Evolutionary conservation across 1,139 yeast species (phyloP).

Genomic region (Fermentozyma sake): DNA sequence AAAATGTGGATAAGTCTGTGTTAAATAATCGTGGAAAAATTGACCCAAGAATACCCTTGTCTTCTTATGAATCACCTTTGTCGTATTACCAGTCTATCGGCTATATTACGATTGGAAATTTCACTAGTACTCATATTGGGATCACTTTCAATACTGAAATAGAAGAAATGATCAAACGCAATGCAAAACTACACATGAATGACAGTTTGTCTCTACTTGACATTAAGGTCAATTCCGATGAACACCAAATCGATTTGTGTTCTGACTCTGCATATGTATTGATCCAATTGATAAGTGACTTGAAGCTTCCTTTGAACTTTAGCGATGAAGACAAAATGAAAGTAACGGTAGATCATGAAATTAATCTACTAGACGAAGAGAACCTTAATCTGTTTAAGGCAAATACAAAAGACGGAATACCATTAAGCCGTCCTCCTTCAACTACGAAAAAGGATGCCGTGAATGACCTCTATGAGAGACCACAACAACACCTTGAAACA

Average conservation of each 20-base stretch:
- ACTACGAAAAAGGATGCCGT: no score
- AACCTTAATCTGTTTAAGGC: conserved; percentile 30
- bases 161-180: conserved; percentile 17
- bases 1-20: conserved; percentile 18
- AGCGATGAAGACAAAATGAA: conserved; percentile 54
- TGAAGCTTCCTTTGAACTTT: conserved; percentile 63
- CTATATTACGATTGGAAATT: conserved; percentile 40
- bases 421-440: no score
- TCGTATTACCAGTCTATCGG: conserved; percentile 27
- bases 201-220: conserved; percentile 30
- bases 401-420: background rate
- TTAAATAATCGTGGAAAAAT: background rate
- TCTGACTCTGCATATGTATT: conserved; percentile 82
- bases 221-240: conserved; percentile 46
- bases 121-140: conserved; percentile 41
- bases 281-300: conserved; percentile 61
- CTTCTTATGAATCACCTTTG: conserved; percentile 9
- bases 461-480: no score
- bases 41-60: conserved; percentile 6
- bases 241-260: conserved; percentile 56
- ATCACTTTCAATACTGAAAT: conserved; percentile 28
- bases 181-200: conserved; percentile 17
- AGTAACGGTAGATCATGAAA: conserved; percentile 25
- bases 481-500: conserved; percentile 1
- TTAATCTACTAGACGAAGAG: conserved; percentile 48